Conservation (phyloP, 306 rosid genomes). For the Casuarina glauca region DNA sequence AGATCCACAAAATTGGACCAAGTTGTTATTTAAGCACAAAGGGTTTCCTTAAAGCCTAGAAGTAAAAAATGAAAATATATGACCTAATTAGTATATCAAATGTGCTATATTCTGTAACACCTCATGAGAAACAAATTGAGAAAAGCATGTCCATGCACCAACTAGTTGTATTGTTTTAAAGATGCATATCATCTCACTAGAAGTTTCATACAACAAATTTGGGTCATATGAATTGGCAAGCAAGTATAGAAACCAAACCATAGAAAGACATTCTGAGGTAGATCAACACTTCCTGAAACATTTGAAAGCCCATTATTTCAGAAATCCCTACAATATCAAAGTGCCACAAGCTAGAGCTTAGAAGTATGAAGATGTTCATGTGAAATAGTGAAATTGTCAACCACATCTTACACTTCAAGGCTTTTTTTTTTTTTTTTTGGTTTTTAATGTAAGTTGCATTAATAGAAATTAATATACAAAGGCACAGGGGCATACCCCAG, state of each 20-base stretch:
- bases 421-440: no score
- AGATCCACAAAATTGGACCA: slow-evolving; percentile 49
- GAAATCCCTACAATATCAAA: slow-evolving; percentile 63
- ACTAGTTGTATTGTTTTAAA: not conserved
- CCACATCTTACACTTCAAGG: slow-evolving; percentile 67
- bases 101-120: no score
- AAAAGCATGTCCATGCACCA: no score
- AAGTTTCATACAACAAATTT: slow-evolving; percentile 10
- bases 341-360: slow-evolving; percentile 30
- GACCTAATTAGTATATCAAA: no score
- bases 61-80: slow-evolving; percentile 8
- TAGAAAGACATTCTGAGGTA: slow-evolving; percentile 72
- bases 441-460: no score
- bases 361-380: not conserved
- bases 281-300: slow-evolving; percentile 48
- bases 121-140: no score
- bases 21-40: slow-evolving; percentile 47
- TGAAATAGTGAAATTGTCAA: slow-evolving; percentile 15
- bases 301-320: slow-evolving; percentile 56
- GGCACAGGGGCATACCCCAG: no score
- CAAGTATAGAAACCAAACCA: slow-evolving; percentile 52
- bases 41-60: slow-evolving; percentile 95
- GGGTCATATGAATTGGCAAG: not conserved
- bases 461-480: no score
- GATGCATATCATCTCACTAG: not conserved